These are phyloP conservation scores for Linnemannia hyalina DNA, from an alignment of 192 early-diverging fungal genomes.

Conservation along the genomic window DNA sequence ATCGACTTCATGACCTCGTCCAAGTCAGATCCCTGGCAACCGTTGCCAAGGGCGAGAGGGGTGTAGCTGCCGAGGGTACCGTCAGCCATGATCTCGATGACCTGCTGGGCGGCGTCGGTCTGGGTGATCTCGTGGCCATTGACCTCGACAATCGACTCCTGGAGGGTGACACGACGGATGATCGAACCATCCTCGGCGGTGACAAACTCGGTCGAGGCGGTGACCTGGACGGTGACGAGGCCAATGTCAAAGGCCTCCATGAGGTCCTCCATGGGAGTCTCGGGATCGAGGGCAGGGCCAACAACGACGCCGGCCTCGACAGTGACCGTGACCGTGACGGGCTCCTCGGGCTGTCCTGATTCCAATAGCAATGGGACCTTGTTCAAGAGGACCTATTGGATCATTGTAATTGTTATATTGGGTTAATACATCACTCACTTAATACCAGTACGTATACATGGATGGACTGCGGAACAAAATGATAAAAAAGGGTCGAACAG, in stretches of 20 bases:
- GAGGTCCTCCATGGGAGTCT: slow-evolving; percentile 58
- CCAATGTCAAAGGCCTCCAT: slow-evolving; percentile 64
- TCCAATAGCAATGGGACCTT: slow-evolving; percentile 62
- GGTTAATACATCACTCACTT: neutral
- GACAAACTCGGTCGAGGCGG: slow-evolving; percentile 59
- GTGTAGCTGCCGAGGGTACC: slow-evolving; percentile 59
- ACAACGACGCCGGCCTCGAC: slow-evolving; percentile 48
- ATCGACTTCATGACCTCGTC: slow-evolving; percentile 35
- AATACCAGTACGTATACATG: neutral
- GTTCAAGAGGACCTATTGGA: slow-evolving; percentile 63
- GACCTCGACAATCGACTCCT: slow-evolving; percentile 65
- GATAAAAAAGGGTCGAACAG: neutral
- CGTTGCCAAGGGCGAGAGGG: slow-evolving; percentile 29
- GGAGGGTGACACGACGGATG: slow-evolving; percentile 64
- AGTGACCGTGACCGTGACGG: slow-evolving; percentile 38
- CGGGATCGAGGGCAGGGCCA: slow-evolving; percentile 55
- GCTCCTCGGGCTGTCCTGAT: slow-evolving; percentile 42
- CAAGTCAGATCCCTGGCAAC: slow-evolving; percentile 20
- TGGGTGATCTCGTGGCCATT: slow-evolving; percentile 67
- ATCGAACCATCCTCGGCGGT: slow-evolving; percentile 53
- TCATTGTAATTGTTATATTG: neutral
- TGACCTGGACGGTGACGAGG: slow-evolving; percentile 68
- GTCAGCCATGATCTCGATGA: slow-evolving; percentile 67
- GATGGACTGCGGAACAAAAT: neutral
- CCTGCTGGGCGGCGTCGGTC: slow-evolving; percentile 65